These are phyloP conservation scores for Gloeophyllum trabeum DNA, from an alignment of 768 basidiomycete genomes.

Conservation along the genomic window DNA sequence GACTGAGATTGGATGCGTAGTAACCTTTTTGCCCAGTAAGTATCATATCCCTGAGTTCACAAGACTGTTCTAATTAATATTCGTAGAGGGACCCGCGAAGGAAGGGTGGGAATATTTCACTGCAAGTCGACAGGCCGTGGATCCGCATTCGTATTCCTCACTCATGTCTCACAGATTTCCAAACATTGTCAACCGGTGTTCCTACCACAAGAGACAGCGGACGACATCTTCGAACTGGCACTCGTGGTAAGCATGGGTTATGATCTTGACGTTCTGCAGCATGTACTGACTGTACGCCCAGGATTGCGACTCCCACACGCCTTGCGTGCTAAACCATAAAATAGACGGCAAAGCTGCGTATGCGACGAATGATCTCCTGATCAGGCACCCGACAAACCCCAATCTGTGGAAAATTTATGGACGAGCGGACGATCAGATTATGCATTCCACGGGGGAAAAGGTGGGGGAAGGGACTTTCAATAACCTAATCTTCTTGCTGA, in stretches of 20 bases:
- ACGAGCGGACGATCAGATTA: constrained; percentile 34
- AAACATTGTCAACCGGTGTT: constrained; percentile 7
- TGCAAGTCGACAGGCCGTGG: no score
- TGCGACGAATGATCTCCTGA: constrained; percentile 27
- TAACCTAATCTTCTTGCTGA: background rate
- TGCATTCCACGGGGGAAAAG: constrained; percentile 29
- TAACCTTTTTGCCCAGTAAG: background rate
- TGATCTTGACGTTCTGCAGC: no score
- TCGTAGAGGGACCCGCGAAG: background rate
- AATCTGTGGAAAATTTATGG: constrained; percentile 26
- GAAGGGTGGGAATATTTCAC: background rate
- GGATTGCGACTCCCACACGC: constrained; percentile 3
- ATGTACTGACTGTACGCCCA: no score
- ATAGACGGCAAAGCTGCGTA: constrained; percentile 20
- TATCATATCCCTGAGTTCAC: no score
- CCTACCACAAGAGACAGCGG: constrained; percentile 4
- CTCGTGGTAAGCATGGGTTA: background rate
- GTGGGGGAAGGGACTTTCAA: constrained; percentile 8
- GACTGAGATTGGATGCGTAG: background rate
- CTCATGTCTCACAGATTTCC: constrained; percentile 7
- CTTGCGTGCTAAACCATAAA: constrained; percentile 19
- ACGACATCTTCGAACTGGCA: constrained; percentile 6
- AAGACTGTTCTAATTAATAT: no score
- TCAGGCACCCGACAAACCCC: constrained; percentile 26
- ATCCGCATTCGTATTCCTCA: no score